Conservation (phyloP, 2,329 filamentous ascomycete genomes). For the Microsporum ferrugineum region DNA sequence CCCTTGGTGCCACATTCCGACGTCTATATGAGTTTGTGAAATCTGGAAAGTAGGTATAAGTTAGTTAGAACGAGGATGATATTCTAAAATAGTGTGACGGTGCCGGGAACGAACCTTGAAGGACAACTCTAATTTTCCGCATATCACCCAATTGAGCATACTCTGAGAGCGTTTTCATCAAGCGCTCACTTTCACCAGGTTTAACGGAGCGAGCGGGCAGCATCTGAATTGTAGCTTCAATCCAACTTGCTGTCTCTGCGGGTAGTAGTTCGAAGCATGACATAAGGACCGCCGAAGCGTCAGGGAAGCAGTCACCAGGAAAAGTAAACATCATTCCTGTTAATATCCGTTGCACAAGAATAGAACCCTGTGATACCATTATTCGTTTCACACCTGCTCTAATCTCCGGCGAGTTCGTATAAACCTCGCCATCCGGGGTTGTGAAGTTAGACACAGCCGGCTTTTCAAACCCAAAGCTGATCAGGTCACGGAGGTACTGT, state of each 20-base stretch:
- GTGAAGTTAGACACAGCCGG: slow-evolving; percentile 45
- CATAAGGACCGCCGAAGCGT: slow-evolving; percentile 85
- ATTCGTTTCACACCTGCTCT: slow-evolving; percentile 62
- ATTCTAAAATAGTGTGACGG: neutral
- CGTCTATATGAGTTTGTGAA: slow-evolving; percentile 92
- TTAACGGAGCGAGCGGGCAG: slow-evolving; percentile 73
- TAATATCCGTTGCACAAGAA: slow-evolving; percentile 75
- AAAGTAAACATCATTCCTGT: slow-evolving; percentile 99
- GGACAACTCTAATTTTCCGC: slow-evolving; percentile 66
- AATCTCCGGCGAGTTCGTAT: slow-evolving; percentile 57
- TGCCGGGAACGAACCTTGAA: slow-evolving; percentile 46
- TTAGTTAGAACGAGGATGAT: neutral
- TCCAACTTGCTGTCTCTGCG: slow-evolving; percentile 66
- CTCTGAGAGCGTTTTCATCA: slow-evolving; percentile 71
- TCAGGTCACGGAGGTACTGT: slow-evolving; percentile 82
- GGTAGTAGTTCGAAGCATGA: slow-evolving; percentile 81
- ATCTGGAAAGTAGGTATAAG: slow-evolving; percentile 39
- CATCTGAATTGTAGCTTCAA: slow-evolving; percentile 70
- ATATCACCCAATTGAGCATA: slow-evolving; percentile 58
- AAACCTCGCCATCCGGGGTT: slow-evolving; percentile 49
- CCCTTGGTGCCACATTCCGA: slow-evolving; percentile 86
- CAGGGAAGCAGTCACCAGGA: slow-evolving; percentile 86
- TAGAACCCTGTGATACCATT: slow-evolving; percentile 57
- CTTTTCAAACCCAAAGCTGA: slow-evolving; percentile 75
- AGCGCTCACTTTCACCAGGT: slow-evolving; percentile 63